phyloP scores from a whole-genome alignment of 148 eudicot species.

The Amaranthus cruentus region DNA sequence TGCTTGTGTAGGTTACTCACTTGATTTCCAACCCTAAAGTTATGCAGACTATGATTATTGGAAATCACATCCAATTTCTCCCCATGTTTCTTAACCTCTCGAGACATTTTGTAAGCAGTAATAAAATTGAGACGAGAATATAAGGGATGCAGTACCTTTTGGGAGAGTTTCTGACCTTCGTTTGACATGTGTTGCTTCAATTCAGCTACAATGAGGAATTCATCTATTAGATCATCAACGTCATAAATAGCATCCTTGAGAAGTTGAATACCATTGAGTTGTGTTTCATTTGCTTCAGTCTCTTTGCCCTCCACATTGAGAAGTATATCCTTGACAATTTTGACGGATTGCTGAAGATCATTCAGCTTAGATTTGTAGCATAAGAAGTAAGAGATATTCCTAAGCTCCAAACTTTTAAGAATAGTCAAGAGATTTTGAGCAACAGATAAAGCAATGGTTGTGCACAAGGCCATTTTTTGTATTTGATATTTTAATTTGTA shows the following conservation, averaged over 20 bases:
- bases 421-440: too few species aligned
- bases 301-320: slow-evolving; percentile 1
- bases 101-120: neutral
- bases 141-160: neutral
- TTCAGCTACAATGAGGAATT: neutral
- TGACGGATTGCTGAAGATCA: neutral
- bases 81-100: neutral
- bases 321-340: neutral
- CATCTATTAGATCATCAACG: slow-evolving; percentile 4
- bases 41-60: neutral
- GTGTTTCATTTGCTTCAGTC: neutral
- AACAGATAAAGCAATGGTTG: too few species aligned
- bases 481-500: too few species aligned
- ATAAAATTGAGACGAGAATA: neutral
- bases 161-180: neutral
- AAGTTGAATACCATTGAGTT: neutral
- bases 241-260: neutral
- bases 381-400: neutral
- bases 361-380: neutral
- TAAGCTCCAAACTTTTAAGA: neutral
- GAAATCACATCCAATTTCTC: neutral
- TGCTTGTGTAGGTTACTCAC: neutral
- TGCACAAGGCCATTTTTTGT: too few species aligned
- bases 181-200: neutral
- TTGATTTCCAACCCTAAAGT: neutral